A percentile compares a stretch with the other conserved stretches of the same genome.
Evolutionary conservation across 2,329 filamentous ascomycete genomes (phyloP).

Genomic region (Metarhizium guizhouense): DNA sequence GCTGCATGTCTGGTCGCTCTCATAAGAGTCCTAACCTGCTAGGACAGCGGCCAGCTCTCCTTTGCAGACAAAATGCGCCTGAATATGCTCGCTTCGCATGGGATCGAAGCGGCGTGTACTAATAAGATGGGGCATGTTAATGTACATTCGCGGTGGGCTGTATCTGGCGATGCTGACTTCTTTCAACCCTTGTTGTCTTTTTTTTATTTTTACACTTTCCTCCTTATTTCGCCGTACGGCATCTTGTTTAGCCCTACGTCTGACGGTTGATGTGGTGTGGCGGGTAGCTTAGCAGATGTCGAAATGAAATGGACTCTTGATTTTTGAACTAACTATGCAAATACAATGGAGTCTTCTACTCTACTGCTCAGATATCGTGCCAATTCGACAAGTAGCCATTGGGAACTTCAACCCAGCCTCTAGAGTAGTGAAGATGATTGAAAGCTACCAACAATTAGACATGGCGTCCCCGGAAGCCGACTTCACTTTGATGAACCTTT

Average conservation of each 20-base stretch:
- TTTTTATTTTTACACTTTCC: slow-evolving; percentile 1
- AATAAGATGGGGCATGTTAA: slow-evolving; percentile 8
- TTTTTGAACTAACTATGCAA: neutral
- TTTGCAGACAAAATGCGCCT: slow-evolving; percentile 4
- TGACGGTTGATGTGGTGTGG: slow-evolving; percentile 1
- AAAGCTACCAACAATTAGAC: too few species aligned
- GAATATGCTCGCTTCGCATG: slow-evolving; percentile 8
- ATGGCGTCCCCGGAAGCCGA: too few species aligned
- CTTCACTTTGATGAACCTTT: too few species aligned
- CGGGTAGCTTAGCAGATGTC: slow-evolving; percentile 1
- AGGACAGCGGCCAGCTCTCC: neutral
- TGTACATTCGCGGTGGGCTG: slow-evolving; percentile 9
- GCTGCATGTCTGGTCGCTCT: neutral
- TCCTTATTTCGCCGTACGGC: neutral
- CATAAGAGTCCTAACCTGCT: neutral
- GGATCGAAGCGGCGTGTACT: slow-evolving; percentile 13
- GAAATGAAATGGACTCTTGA: neutral
- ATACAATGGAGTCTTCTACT: neutral
- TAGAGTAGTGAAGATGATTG: too few species aligned
- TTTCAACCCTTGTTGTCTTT: slow-evolving; percentile 5
- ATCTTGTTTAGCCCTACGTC: slow-evolving; percentile 1
- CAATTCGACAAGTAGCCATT: too few species aligned
- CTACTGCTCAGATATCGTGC: neutral
- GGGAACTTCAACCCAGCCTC: too few species aligned
- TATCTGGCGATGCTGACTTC: slow-evolving; percentile 8